phyloP scores from a whole-genome alignment of 306 rosid genomes.

The Pterocarpus santalinus region DNA sequence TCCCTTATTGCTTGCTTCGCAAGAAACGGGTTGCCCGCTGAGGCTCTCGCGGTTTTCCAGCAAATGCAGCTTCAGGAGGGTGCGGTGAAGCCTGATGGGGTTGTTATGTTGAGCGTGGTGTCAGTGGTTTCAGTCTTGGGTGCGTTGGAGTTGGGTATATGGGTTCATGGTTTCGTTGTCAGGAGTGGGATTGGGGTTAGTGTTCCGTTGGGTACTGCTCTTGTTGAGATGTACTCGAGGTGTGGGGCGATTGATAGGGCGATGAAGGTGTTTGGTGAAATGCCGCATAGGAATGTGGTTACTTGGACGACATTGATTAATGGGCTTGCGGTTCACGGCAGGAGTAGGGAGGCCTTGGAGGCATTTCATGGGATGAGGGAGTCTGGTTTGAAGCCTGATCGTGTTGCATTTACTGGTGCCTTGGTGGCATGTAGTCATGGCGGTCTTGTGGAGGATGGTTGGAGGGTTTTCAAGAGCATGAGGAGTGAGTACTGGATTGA shows the following conservation, averaged over 20 bases:
- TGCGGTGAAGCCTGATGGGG: conserved; percentile 50
- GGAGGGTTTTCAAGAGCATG: conserved; percentile 56
- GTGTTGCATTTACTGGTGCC: conserved; percentile 45
- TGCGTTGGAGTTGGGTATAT: conserved; percentile 62
- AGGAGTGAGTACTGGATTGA: conserved; percentile 46
- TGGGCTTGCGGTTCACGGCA: conserved; percentile 69
- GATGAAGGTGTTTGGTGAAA: conserved; percentile 58
- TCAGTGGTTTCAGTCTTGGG: conserved; percentile 69
- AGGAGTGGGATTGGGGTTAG: conserved; percentile 45
- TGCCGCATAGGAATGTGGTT: conserved; percentile 57
- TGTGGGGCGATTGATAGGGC: conserved; percentile 68
- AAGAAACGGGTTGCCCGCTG: conserved; percentile 50
- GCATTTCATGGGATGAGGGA: conserved; percentile 57
- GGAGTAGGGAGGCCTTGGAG: conserved; percentile 57
- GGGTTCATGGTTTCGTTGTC: conserved; percentile 56
- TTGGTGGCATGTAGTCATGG: conserved; percentile 78
- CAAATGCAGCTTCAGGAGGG: conserved; percentile 61
- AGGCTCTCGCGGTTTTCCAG: conserved; percentile 60
- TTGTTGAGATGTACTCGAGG: conserved; percentile 69
- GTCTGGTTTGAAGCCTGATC: conserved; percentile 62
- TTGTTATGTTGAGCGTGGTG: conserved; percentile 58
- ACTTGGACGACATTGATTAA: conserved; percentile 66
- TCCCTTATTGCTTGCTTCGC: conserved; percentile 54
- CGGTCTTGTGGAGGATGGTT: conserved; percentile 68
- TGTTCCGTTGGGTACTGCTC: conserved; percentile 68